Conservation (phyloP, 2,329 filamentous ascomycete species). For the Thielaviopsis ethacetica region DNA sequence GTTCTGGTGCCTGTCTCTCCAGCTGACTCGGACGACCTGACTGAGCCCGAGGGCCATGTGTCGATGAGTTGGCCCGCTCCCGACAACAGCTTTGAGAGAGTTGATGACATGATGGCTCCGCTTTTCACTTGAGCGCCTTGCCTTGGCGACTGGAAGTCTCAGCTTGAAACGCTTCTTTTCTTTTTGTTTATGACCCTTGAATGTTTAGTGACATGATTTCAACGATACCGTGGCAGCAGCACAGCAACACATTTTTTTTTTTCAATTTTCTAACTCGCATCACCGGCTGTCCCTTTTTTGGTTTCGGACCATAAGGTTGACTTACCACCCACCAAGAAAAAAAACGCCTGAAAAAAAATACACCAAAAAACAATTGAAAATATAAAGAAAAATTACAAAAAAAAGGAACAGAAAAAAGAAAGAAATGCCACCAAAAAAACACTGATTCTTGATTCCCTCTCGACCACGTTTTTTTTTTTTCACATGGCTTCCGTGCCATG, state of each 20-base stretch:
- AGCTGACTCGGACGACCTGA: background rate
- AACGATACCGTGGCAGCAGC: background rate
- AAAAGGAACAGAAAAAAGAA: background rate
- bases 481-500: background rate
- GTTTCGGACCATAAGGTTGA: background rate
- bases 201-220: background rate
- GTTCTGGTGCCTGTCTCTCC: background rate
- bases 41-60: background rate
- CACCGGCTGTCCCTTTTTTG: background rate
- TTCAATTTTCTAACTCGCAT: background rate
- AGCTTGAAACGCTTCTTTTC: background rate
- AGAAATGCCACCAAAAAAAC: background rate
- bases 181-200: constrained; percentile 2
- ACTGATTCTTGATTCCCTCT: background rate
- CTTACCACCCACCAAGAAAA: background rate
- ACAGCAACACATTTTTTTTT: background rate
- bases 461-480: background rate
- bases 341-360: background rate
- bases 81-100: background rate
- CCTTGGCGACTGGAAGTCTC: background rate
- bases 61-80: background rate
- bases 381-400: background rate
- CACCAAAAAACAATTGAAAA: background rate
- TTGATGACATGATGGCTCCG: background rate
- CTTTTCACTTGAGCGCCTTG: background rate